Conservation (phyloP, 352 stramenopile species). For the Phytophthora rubi region DNA sequence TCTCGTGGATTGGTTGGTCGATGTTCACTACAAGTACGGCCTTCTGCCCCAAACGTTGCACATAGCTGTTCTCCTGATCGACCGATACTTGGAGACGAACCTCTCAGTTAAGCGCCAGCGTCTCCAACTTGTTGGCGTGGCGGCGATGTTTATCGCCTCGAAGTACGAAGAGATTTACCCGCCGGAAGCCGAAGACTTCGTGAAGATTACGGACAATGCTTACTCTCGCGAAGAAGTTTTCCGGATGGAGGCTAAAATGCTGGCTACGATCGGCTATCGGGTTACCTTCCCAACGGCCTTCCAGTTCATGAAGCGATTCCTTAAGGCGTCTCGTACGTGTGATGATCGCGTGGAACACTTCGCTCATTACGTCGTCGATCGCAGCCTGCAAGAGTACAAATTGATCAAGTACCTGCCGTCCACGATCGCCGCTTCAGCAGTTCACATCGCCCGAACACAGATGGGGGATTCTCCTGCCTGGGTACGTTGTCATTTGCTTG, state of each 20-base stretch:
- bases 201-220: conserved; percentile 97
- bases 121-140: conserved; percentile 96
- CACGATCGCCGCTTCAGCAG: conserved; percentile 95
- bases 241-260: conserved; percentile 81
- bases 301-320: conserved; percentile 89
- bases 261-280: conserved; percentile 74
- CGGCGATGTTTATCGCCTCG: conserved; percentile 95
- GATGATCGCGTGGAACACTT: conserved; percentile 88
- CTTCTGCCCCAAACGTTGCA: conserved; percentile 82
- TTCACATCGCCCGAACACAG: conserved; percentile 95
- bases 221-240: conserved; percentile 90
- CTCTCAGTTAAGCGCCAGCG: conserved; percentile 78
- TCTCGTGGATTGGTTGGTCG: conserved; percentile 99
- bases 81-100: conserved; percentile 80
- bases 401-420: conserved; percentile 98
- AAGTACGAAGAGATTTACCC: conserved; percentile 99
- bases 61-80: conserved; percentile 85
- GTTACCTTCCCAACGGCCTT: conserved; percentile 87
- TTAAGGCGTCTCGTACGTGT: conserved; percentile 79
- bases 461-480: conserved; percentile 79
- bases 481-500: conserved; percentile 47
- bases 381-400: conserved; percentile 98
- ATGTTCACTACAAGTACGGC: conserved; percentile 88
- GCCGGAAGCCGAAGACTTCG: conserved; percentile 93
- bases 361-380: conserved; percentile 98